A percentile compares a stretch with the other conserved stretches of the same genome.
Evolutionary conservation across 148 eudicot genomes (phyloP).

Genomic region (Camellia granthamiana): DNA sequence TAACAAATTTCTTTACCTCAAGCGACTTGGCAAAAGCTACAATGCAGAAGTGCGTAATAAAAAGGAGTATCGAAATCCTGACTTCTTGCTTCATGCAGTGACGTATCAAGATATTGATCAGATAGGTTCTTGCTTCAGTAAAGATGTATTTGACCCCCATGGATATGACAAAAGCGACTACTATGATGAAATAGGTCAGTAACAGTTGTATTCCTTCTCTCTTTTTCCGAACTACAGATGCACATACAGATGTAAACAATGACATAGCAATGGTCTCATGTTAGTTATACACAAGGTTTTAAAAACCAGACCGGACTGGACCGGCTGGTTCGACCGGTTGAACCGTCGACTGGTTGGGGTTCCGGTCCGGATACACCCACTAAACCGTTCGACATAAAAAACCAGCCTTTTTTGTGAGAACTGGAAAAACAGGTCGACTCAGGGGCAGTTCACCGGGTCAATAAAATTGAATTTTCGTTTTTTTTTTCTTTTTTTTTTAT

Average conservation of each 20-base stretch:
- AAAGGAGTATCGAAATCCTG: slow-evolving; percentile 96
- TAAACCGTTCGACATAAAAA: too few relatives aligned
- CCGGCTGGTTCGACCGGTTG: too few relatives aligned
- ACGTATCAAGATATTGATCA: slow-evolving; percentile 94
- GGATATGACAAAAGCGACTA: slow-evolving; percentile 90
- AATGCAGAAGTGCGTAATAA: slow-evolving; percentile 93
- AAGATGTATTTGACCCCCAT: slow-evolving; percentile 96
- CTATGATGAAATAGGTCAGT: slow-evolving; percentile 78
- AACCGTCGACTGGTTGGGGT: too few relatives aligned
- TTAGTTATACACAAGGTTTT: background rate
- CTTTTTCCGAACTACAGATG: background rate
- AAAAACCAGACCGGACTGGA: too few relatives aligned
- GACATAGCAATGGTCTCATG: background rate
- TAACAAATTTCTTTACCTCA: slow-evolving; percentile 62
- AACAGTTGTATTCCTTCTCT: background rate
- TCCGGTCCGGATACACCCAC: too few relatives aligned
- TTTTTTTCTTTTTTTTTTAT: too few relatives aligned
- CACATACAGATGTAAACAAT: background rate
- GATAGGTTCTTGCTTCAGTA: slow-evolving; percentile 88
- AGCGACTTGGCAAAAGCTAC: slow-evolving; percentile 72
- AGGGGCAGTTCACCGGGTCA: too few relatives aligned
- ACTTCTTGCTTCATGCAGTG: slow-evolving; percentile 95
- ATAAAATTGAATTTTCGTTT: too few relatives aligned
- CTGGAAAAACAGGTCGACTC: too few relatives aligned
- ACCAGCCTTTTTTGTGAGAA: too few relatives aligned